Evolutionary conservation across 2,329 filamentous ascomycete genomes (phyloP), one percentile per base, ranked within the genome.

Genomic region (Chalaropsis thielavioides): DNA sequence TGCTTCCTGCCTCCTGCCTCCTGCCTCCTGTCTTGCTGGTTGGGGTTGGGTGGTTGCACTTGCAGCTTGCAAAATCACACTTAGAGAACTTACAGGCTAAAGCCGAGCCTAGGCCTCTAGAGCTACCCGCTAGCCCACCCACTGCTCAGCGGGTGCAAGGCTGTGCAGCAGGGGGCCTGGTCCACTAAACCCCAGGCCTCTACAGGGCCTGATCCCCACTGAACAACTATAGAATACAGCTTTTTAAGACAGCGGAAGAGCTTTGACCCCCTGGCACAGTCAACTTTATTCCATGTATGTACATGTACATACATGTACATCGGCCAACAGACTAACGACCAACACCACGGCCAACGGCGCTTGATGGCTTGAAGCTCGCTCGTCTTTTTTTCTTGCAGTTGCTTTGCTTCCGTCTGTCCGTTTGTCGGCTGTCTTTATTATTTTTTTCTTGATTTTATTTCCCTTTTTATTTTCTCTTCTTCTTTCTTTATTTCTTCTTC

Each of bases 401-500:
- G 44, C 44, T 62, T 54, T 51, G 44, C 44, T 62, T 65, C 64
- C 58, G 49, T 19, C 40, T 66, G 49, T 66, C 58, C 60, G 22
- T 51, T 35, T 27, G 41, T 59, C 44, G n/a, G 31, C 43, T 49
- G 31, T 19, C 27, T 51, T 46, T 44, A n/a, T 46, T 46, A n/a
- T n/a, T n/a, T 62, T 41, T 60, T 27, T 27, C 38, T 64, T 60
- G 15, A 24, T 61, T 65, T 31, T 49, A 49, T 51, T 35, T 43
- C 38, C 22, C 44, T 54, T 61, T 27, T 61, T 38, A 3, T 41
- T 64, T 17, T 43, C 59, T 64, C 13, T 61, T 17, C 0, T 22
- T 38, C 6, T 24, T 13, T 24, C 60, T 63, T 65, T 60, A 10
- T 35, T 54, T 68, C 71, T 58, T 60, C 7, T 49, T 62, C 31